Evolutionary conservation across 2,329 filamentous ascomycete genomes (phyloP).

Genomic region (Rhynchosporium secalis): DNA sequence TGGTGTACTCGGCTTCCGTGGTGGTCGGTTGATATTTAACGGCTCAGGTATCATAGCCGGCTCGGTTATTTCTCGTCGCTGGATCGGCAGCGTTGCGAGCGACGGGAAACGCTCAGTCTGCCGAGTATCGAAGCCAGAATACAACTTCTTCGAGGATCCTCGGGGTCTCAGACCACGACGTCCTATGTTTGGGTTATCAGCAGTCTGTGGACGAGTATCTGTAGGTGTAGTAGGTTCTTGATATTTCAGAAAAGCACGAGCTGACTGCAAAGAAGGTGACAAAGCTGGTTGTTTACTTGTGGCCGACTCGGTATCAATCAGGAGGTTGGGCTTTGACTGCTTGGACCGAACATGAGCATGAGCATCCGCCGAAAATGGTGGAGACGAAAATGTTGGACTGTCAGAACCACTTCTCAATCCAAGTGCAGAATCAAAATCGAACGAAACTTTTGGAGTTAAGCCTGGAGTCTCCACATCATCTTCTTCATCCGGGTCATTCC

Average conservation of each 20-base stretch:
- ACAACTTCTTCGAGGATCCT: not conserved
- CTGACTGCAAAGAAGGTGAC: not conserved
- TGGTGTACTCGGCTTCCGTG: slow-evolving; percentile 4
- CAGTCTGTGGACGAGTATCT: not conserved
- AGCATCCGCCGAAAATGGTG: not conserved
- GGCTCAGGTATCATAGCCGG: slow-evolving; percentile 6
- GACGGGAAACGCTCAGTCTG: slow-evolving; percentile 1
- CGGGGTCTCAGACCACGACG: not conserved
- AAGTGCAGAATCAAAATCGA: slow-evolving; percentile 8
- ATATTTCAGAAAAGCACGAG: not conserved
- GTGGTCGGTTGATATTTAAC: slow-evolving; percentile 10
- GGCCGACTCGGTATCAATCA: not conserved
- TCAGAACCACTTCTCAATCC: not conserved
- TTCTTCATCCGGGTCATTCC: not conserved
- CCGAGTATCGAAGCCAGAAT: not conserved
- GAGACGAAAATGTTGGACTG: not conserved
- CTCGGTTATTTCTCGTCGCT: not conserved
- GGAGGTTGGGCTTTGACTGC: slow-evolving; percentile 1
- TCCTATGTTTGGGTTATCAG: not conserved
- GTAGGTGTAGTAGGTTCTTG: not conserved
- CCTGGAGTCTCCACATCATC: not conserved
- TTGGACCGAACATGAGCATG: not conserved
- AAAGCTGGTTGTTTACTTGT: slow-evolving; percentile 5
- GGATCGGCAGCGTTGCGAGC: slow-evolving; percentile 1
- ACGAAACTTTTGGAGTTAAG: not conserved